These are phyloP conservation scores for Obba rivulosa DNA, from an alignment of 768 basidiomycete species.

Conservation along the genomic window DNA sequence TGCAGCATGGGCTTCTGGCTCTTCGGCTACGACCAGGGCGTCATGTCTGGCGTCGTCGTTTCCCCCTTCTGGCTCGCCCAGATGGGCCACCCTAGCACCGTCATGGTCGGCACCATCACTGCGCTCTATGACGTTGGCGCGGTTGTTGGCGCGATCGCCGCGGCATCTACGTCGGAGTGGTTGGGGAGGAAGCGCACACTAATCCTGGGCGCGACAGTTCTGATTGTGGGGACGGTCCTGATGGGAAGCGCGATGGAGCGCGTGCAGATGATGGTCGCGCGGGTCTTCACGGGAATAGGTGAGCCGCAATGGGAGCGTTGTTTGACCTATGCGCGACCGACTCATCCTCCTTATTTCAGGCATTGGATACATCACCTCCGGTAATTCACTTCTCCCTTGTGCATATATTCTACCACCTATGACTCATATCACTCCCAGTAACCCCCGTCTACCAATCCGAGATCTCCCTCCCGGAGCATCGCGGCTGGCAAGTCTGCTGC, in stretches of 20 bases:
- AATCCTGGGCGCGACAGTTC: slow-evolving; percentile 1
- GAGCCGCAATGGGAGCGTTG: not conserved
- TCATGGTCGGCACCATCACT: slow-evolving; percentile 10
- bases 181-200: slow-evolving; percentile 6
- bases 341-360: not conserved
- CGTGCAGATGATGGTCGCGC: slow-evolving; percentile 7
- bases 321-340: not conserved
- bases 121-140: slow-evolving; percentile 8
- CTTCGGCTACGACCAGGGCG: slow-evolving; percentile 35
- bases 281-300: slow-evolving; percentile 5
- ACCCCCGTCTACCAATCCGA: slow-evolving; percentile 8
- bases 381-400: no score
- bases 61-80: slow-evolving; percentile 3
- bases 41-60: slow-evolving; percentile 36
- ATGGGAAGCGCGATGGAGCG: slow-evolving; percentile 5
- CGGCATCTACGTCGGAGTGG: slow-evolving; percentile 4
- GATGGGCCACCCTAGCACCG: slow-evolving; percentile 7
- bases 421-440: not conserved
- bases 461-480: slow-evolving; percentile 5
- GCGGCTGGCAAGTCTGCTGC: slow-evolving; percentile 7
- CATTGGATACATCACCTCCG: slow-evolving; percentile 7
- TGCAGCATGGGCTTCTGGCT: slow-evolving; percentile 37
- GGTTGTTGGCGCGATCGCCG: slow-evolving; percentile 3
- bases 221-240: slow-evolving; percentile 3
- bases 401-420: no score